Evolutionary conservation across 2,329 filamentous ascomycete genomes (phyloP), one percentile per base, ranked within the genome.

Genomic region (Aspergillus sp.): DNA sequence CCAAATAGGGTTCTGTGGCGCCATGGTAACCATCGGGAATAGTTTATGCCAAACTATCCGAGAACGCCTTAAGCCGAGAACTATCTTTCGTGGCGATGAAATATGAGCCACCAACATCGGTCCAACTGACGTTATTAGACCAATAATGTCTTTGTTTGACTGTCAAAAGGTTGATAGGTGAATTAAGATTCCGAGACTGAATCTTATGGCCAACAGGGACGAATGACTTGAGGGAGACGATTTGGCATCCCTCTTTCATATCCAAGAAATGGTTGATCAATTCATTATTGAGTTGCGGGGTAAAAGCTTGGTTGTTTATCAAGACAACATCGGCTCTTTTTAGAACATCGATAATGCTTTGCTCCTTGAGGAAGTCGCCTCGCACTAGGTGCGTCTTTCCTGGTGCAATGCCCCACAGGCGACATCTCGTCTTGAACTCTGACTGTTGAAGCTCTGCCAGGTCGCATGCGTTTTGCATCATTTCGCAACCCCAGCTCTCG

Each of bases 241-340:
- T 90, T 73, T 90, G 89, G 75, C 90, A 93, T 3, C 93, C 93
- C 55, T 90, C 84, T 76, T 97, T 98, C 62, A 98, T 80, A 69
- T 99, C 95, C 59, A 99, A 79, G 69, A 99, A 98, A 79, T 96
- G 91, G 66, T 91, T 86, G 64, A 93, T 86, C 46, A 99, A 81
- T 61, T 86, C 85, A 69, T 91, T 89, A 75, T 98, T 99, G 55
- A 97, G 84, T 66, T 88, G 83, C 14, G 93, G 88, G 6, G 89
- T 93, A 75, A 99, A 99, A 2, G 92, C 95, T 76, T 98, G 93
- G 77, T 99, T 99, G 80, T 99, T 99, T 67, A 98, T 93, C 24
- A 99, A 84, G 17, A 99, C 86, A n/a, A 98, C 93, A 71, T 99
- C 95, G 2, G 95, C 93, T 55, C 88, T 86, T 73, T 89, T 88